Conservation (phyloP, 2,329 filamentous ascomycete species). For the Mycosphaerella arachidis region DNA sequence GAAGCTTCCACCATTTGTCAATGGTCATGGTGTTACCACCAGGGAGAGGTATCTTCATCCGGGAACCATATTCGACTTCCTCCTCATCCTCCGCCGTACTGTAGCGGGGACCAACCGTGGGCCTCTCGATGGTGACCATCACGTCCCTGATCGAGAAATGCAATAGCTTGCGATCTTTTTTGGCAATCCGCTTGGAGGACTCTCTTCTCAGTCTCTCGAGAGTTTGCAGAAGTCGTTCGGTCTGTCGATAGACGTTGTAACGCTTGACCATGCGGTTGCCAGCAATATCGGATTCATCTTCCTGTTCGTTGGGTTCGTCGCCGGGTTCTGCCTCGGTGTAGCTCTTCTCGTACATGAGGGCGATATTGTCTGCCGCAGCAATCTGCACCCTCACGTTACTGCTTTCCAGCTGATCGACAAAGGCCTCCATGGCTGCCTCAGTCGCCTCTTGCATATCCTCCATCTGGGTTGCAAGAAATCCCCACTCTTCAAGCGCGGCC, state of each 20-base stretch:
- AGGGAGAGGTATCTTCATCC: slow-evolving; percentile 58
- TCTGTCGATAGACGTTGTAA: slow-evolving; percentile 64
- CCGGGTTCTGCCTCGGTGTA: slow-evolving; percentile 56
- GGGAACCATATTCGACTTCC: slow-evolving; percentile 57
- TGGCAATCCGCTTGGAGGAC: slow-evolving; percentile 59
- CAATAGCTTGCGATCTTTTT: slow-evolving; percentile 62
- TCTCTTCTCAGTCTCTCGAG: slow-evolving; percentile 57
- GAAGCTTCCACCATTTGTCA: slow-evolving; percentile 71
- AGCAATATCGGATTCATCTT: slow-evolving; percentile 44
- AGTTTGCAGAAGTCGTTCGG: slow-evolving; percentile 55
- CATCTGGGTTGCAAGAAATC: slow-evolving; percentile 70
- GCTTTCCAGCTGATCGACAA: slow-evolving; percentile 81
- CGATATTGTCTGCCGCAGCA: slow-evolving; percentile 73
- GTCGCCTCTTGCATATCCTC: slow-evolving; percentile 69
- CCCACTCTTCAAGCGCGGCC: slow-evolving; percentile 73
- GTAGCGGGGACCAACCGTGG: slow-evolving; percentile 62
- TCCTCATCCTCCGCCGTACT: slow-evolving; percentile 60
- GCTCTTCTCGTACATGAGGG: slow-evolving; percentile 73
- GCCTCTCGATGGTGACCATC: slow-evolving; percentile 61
- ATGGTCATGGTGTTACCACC: slow-evolving; percentile 56
- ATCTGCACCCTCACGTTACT: slow-evolving; percentile 68
- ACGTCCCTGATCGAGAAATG: slow-evolving; percentile 64
- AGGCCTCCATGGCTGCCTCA: slow-evolving; percentile 69
- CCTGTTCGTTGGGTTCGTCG: slow-evolving; percentile 39
- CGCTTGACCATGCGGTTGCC: slow-evolving; percentile 51